phyloP scores from a whole-genome alignment of 805 yeast species.

The Isabelozyma pseudorhagii region DNA sequence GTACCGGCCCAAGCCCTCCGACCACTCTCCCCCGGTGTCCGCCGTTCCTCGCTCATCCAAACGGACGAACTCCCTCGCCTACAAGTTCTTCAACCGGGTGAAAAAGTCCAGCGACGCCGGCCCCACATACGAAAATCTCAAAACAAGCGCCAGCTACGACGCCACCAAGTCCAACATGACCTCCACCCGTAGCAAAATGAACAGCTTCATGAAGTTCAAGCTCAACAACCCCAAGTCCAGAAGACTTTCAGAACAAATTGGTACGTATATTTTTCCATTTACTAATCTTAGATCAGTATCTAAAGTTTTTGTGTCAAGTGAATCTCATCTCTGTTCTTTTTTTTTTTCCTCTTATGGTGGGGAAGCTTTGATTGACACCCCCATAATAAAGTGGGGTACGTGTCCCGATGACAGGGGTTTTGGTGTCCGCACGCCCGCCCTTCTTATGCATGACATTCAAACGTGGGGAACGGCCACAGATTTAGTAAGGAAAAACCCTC shows the following conservation, averaged over 20 bases:
- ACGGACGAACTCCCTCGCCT: slow-evolving; percentile 15
- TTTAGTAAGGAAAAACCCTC: not conserved
- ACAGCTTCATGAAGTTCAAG: slow-evolving; percentile 9
- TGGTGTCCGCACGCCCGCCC: not conserved
- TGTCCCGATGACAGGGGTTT: too few relatives aligned
- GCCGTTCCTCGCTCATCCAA: not conserved
- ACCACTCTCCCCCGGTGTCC: not conserved
- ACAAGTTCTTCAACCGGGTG: slow-evolving; percentile 17
- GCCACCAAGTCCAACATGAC: slow-evolving; percentile 38
- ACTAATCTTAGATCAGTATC: not conserved
- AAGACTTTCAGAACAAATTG: slow-evolving; percentile 24
- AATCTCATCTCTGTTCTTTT: not conserved
- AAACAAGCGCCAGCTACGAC: slow-evolving; percentile 26
- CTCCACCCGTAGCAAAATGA: slow-evolving; percentile 19
- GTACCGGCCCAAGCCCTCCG: not conserved
- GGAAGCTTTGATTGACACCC: not conserved
- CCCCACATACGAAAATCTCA: slow-evolving; percentile 5
- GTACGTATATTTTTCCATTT: slow-evolving; percentile 27
- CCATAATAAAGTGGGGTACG: not conserved
- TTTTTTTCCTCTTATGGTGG: not conserved
- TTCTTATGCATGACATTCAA: not conserved
- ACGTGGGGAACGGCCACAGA: not conserved
- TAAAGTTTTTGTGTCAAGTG: not conserved
- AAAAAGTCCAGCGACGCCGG: slow-evolving; percentile 1
- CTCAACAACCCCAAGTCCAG: slow-evolving; percentile 9